Evolutionary conservation across 352 stramenopile species (phyloP).

Genomic region (Aphanomyces invadans): DNA sequence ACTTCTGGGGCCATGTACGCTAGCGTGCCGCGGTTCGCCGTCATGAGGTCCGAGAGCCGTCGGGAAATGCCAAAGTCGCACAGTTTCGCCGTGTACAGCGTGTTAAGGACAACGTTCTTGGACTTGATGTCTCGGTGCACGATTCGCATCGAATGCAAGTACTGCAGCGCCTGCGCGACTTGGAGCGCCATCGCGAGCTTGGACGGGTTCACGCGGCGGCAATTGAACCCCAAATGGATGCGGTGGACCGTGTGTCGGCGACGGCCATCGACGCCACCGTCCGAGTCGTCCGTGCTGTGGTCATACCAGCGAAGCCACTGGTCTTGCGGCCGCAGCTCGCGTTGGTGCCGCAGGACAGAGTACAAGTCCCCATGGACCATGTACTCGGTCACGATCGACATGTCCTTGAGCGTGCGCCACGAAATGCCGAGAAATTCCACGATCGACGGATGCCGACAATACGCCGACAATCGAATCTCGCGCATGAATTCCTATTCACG

Average conservation of each 20-base stretch:
- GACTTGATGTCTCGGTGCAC: slow-evolving; percentile 16
- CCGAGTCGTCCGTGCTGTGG: too few species aligned
- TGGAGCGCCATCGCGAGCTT: not conserved
- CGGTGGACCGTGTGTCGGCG: not conserved
- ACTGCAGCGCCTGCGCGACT: not conserved
- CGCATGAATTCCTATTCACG: slow-evolving; percentile 45
- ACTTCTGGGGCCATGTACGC: not conserved
- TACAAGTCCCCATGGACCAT: slow-evolving; percentile 70
- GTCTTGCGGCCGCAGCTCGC: not conserved
- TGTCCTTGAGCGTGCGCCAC: slow-evolving; percentile 55
- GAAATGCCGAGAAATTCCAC: slow-evolving; percentile 69
- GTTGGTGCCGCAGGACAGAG: slow-evolving; percentile 34
- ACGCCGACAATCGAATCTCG: slow-evolving; percentile 79
- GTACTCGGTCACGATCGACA: slow-evolving; percentile 77
- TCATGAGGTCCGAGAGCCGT: not conserved
- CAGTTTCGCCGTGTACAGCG: not conserved
- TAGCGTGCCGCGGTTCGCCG: not conserved
- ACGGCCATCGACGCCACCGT: not conserved
- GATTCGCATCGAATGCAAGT: not conserved
- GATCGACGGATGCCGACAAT: slow-evolving; percentile 69
- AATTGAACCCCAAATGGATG: not conserved
- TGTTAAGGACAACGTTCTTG: slow-evolving; percentile 8
- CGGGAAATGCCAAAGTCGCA: not conserved
- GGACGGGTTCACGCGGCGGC: not conserved
- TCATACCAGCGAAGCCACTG: slow-evolving; percentile 1